Conservation (phyloP, 1,284 basidiomycete genomes). For the Rhodotorula sp. region DNA sequence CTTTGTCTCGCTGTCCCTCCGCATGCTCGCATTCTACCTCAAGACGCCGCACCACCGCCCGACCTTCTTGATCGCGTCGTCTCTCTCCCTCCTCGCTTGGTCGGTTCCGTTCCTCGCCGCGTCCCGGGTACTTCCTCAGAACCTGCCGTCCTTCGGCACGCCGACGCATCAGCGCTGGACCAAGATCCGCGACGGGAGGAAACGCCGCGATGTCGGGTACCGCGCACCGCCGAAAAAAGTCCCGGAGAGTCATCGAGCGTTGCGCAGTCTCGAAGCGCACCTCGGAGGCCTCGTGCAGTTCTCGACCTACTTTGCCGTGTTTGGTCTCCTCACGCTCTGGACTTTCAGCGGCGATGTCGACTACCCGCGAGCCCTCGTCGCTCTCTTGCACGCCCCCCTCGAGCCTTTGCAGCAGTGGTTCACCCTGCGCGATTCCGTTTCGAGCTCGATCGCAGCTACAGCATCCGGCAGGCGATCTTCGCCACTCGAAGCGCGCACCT, state of each 20-base stretch:
- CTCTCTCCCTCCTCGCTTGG: constrained; percentile 41
- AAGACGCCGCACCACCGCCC: constrained; percentile 21
- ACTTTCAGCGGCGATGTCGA: constrained; percentile 40
- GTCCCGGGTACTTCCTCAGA: constrained; percentile 40
- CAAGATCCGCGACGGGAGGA: constrained; percentile 39
- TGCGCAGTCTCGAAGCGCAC: constrained; percentile 37
- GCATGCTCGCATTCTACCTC: constrained; percentile 26
- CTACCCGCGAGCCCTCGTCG: constrained; percentile 25
- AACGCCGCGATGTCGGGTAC: constrained; percentile 38
- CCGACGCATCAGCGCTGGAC: constrained; percentile 37
- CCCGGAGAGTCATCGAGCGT: constrained; percentile 35
- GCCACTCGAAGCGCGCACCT: constrained; percentile 40
- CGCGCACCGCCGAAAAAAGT: constrained; percentile 39
- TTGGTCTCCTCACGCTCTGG: constrained; percentile 37
- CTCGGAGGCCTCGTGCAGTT: constrained; percentile 41
- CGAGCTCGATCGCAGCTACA: neutral
- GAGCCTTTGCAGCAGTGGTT: constrained; percentile 4
- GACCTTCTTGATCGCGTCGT: constrained; percentile 35
- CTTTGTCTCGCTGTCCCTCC: constrained; percentile 30
- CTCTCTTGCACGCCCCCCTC: constrained; percentile 8
- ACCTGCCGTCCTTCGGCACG: constrained; percentile 39
- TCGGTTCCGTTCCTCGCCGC: constrained; percentile 40
- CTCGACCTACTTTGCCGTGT: constrained; percentile 36
- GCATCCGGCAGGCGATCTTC: neutral
- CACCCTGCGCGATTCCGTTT: neutral